Evolutionary conservation across 768 basidiomycete genomes (phyloP), one percentile per base, ranked within the genome.

Genomic region (Exidia glandulosa): DNA sequence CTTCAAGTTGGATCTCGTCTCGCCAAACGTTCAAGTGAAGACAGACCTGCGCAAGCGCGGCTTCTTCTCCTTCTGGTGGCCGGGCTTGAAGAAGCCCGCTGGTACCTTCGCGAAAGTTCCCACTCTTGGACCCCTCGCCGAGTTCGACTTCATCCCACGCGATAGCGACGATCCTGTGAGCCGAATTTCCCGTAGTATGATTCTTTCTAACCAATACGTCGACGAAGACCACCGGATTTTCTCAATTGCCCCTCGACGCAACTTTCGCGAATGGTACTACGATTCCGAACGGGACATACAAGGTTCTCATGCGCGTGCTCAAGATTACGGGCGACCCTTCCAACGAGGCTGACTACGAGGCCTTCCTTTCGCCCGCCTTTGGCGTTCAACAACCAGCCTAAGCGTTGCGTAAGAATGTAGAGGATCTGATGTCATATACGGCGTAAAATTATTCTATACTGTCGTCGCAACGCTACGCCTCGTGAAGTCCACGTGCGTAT

Each of bases 221-320:
- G 34, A 7, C 7, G 16, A 7, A 45, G 41, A 19, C 16, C 41
- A 19, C 16, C 16, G 41, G 41, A 14, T 45, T 45, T 19, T 14
- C 16, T 19, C 19, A 45, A 23, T 19, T 45, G 41, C 6, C 41
- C 5, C 19, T 45, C 7, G 41, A 45, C 23, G 41, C 19, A 6
- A 23, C 41, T 19, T 70, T 68, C 48, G 60, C 66, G 10, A 72
- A 71, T 52, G 70, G 69, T 2, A 70, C 69, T 1, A 47, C 52
- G 6, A 69, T 73, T 23, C 67, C 72, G 3, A 68, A 71, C 60
- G 73, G 73, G 9, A 61, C 60, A 14, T 76, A 76, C 57, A 61
- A 61, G 57, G 33, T 61, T 10, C 57, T 61, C 25, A 19, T 52
- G 27, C 57, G 66, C 45, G 64, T 61, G 4, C 63, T 62, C 31